Evolutionary conservation across 1,284 basidiomycete genomes (phyloP).

Genomic region (Melampsora larici-populina): DNA sequence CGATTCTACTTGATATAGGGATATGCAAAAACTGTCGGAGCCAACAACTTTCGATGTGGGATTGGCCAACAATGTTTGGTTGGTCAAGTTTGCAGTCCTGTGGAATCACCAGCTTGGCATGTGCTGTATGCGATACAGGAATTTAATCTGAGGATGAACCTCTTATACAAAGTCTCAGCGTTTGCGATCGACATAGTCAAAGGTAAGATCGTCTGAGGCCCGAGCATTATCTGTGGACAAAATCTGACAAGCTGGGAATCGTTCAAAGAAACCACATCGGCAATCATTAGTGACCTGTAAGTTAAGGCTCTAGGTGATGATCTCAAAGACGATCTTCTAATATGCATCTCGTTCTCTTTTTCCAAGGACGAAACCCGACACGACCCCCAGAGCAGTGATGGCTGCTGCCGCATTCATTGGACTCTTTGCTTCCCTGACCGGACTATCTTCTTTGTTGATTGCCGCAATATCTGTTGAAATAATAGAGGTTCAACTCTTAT

Average conservation of each 20-base stretch:
- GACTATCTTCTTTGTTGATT: background rate
- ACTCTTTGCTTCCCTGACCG: background rate
- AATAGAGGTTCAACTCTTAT: constrained; percentile 6
- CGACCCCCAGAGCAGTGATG: background rate
- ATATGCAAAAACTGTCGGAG: background rate
- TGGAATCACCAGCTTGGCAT: constrained; percentile 9
- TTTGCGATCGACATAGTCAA: constrained; percentile 7
- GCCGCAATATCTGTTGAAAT: background rate
- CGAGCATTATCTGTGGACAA: background rate
- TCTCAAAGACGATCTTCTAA: background rate
- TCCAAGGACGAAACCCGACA: background rate
- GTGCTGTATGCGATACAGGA: constrained; percentile 14
- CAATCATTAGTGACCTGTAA: constrained; percentile 5
- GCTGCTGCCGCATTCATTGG: background rate
- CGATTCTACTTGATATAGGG: background rate
- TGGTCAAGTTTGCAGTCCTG: constrained; percentile 13
- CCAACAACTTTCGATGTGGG: constrained; percentile 5
- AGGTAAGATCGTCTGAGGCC: background rate
- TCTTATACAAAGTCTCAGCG: constrained; percentile 8
- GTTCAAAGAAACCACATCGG: background rate
- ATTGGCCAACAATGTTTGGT: background rate
- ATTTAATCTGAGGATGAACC: constrained; percentile 20
- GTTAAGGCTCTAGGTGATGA: background rate
- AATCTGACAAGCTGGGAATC: background rate
- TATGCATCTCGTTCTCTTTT: background rate